Conservation (phyloP, 2,329 filamentous ascomycete genomes). For the Leptographium lundbergii region DNA sequence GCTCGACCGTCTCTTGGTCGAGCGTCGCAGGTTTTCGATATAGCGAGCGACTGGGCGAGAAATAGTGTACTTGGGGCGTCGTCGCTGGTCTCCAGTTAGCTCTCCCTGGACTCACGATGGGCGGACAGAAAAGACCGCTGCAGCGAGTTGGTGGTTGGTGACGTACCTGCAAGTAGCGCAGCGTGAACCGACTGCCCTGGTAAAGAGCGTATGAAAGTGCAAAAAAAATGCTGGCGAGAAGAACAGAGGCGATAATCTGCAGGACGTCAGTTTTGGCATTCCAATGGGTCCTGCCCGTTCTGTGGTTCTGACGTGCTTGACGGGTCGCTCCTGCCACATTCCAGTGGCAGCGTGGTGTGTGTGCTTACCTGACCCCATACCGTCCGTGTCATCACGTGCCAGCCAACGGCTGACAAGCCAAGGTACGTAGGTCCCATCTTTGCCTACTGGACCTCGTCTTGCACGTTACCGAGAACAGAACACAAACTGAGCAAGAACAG, state of each 20-base stretch:
- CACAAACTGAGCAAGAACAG: not conserved
- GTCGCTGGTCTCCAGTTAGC: not conserved
- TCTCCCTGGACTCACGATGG: not conserved
- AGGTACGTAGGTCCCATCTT: slow-evolving; percentile 7
- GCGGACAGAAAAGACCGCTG: too few relatives aligned
- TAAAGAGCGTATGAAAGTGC: slow-evolving; percentile 1
- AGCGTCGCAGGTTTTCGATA: not conserved
- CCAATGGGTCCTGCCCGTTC: not conserved
- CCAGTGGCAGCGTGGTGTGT: not conserved
- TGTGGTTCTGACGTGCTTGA: too few relatives aligned
- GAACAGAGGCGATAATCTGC: slow-evolving; percentile 1
- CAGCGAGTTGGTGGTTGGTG: not conserved
- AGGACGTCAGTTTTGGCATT: not conserved
- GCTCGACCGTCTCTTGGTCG: not conserved
- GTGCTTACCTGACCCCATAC: slow-evolving; percentile 6
- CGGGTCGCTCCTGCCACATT: not conserved
- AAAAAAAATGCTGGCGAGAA: slow-evolving; percentile 2
- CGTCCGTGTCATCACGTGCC: slow-evolving; percentile 7
- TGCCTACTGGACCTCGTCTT: not conserved
- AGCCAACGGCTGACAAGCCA: slow-evolving; percentile 9
- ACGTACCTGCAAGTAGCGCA: not conserved
- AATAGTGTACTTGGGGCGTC: not conserved
- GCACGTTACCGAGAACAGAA: not conserved
- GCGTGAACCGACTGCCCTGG: not conserved
- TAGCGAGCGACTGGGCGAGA: not conserved